These are phyloP conservation scores for Sclerotinia minor DNA, from an alignment of 2,329 filamentous ascomycete genomes.

Conservation along the genomic window DNA sequence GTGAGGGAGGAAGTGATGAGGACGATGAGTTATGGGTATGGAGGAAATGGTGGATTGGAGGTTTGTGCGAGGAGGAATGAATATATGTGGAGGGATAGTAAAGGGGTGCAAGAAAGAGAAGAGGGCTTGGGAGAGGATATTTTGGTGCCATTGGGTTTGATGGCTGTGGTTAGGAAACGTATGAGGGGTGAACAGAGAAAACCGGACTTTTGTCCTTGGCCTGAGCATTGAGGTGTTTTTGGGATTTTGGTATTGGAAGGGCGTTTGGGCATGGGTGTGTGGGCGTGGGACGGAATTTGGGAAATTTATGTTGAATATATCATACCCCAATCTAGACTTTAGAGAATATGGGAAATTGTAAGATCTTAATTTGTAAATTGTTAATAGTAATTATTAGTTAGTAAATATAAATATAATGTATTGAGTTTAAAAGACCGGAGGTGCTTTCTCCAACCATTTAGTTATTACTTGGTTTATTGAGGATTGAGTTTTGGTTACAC, in stretches of 20 bases:
- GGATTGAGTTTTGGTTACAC: background rate
- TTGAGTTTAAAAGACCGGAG: background rate
- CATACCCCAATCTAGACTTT: background rate
- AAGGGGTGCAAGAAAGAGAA: background rate
- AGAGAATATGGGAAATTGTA: background rate
- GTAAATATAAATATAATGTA: too few relatives aligned
- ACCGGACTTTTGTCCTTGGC: background rate
- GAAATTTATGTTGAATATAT: background rate
- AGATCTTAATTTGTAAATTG: too few relatives aligned
- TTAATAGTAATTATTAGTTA: too few relatives aligned
- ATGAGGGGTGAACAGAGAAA: background rate
- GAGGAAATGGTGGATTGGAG: background rate
- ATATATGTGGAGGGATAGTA: background rate
- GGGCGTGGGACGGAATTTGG: background rate
- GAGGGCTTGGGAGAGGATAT: slow-evolving; percentile 6
- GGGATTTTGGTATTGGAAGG: too few relatives aligned
- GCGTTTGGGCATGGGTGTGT: background rate
- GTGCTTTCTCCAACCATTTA: background rate
- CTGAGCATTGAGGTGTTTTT: background rate
- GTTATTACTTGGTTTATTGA: background rate
- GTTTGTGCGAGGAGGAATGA: slow-evolving; percentile 8
- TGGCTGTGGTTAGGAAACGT: slow-evolving; percentile 9
- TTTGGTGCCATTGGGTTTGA: slow-evolving; percentile 17
- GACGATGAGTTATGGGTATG: slow-evolving; percentile 1
- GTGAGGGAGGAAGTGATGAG: background rate